These are phyloP conservation scores for Corchorus olitorius DNA, from an alignment of 345 rosid genomes.

Conservation along the genomic window DNA sequence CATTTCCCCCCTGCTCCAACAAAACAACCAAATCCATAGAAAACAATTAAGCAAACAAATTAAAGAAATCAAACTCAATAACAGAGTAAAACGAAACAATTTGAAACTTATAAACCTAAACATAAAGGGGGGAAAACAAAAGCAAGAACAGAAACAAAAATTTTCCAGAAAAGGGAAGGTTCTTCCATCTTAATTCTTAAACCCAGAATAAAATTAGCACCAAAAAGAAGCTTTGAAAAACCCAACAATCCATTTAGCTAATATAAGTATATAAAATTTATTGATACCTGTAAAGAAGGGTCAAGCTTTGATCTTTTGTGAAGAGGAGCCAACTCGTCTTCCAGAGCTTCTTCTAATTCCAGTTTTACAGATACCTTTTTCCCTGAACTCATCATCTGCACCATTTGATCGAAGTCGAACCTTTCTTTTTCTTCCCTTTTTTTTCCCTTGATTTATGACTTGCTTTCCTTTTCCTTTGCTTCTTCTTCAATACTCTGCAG, in stretches of 20 bases:
- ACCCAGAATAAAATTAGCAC: neutral
- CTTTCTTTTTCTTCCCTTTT: neutral
- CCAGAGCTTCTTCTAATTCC: slow-evolving; percentile 40
- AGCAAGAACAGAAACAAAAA: neutral
- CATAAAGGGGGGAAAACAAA: neutral
- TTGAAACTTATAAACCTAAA: neutral
- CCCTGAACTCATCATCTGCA: slow-evolving; percentile 45
- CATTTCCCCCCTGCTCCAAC: slow-evolving; percentile 11
- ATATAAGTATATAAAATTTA: neutral
- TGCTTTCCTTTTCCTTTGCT: neutral
- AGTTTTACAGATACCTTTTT: slow-evolving; percentile 35
- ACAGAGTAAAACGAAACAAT: neutral
- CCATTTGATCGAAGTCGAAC: slow-evolving; percentile 37
- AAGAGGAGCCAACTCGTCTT: slow-evolving; percentile 35
- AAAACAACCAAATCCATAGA: neutral
- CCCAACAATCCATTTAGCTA: neutral
- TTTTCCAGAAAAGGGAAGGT: neutral
- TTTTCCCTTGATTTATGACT: neutral
- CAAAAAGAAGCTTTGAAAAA: neutral
- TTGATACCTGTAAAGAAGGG: slow-evolving; percentile 33
- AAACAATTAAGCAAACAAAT: neutral
- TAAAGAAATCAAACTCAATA: neutral
- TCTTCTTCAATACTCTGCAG: neutral
- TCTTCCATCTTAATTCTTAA: neutral
- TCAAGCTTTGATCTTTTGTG: slow-evolving; percentile 45